Percentiles rank a stretch among this genome's conserved stretches.
phyloP scores from a whole-genome alignment of 1,284 basidiomycete species.

The Ustilago vetiveriae region DNA sequence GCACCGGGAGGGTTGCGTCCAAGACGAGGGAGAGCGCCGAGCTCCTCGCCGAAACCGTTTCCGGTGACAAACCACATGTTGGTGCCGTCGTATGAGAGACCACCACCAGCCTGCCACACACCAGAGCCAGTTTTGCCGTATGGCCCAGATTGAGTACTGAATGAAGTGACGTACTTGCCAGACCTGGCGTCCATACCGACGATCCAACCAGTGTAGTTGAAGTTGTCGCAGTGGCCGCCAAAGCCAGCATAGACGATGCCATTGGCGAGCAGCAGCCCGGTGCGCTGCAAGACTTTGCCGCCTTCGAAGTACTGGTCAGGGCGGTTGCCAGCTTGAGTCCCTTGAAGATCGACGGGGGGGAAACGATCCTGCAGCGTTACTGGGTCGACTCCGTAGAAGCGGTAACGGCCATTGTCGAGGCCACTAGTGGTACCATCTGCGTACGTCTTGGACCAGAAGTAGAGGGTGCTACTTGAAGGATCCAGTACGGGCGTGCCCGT shows the following conservation, averaged over 20 bases:
- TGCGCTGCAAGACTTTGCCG: conserved; percentile 18
- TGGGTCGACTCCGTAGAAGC: conserved; percentile 26
- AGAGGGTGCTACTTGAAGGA: conserved; percentile 11
- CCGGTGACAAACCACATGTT: conserved; percentile 21
- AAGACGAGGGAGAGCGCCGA: conserved; percentile 2
- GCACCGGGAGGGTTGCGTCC: conserved; percentile 21
- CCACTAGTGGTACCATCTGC: conserved; percentile 8
- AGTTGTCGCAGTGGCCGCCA: conserved; percentile 34
- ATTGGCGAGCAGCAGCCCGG: conserved; percentile 16
- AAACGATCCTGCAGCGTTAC: conserved; percentile 15
- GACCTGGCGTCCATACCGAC: conserved; percentile 23
- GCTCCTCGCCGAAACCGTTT: conserved; percentile 23
- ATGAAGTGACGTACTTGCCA: conserved; percentile 14
- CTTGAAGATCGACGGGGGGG: conserved; percentile 14
- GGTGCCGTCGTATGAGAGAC: conserved; percentile 13
- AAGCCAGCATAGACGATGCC: conserved; percentile 29
- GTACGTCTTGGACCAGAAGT: conserved; percentile 22
- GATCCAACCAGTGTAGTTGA: conserved; percentile 36
- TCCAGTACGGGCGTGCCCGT: conserved; percentile 25
- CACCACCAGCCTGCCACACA: conserved; percentile 8
- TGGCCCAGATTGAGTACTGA: conserved; percentile 6
- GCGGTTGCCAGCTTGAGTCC: conserved; percentile 11
- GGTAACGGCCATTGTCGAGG: conserved; percentile 13
- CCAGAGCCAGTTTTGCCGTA: conserved; percentile 9
- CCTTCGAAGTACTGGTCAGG: conserved; percentile 20